These are phyloP conservation scores for Aegilops speltoides DNA, from an alignment of 176 grass and related monocot genomes.

Conservation along the genomic window DNA sequence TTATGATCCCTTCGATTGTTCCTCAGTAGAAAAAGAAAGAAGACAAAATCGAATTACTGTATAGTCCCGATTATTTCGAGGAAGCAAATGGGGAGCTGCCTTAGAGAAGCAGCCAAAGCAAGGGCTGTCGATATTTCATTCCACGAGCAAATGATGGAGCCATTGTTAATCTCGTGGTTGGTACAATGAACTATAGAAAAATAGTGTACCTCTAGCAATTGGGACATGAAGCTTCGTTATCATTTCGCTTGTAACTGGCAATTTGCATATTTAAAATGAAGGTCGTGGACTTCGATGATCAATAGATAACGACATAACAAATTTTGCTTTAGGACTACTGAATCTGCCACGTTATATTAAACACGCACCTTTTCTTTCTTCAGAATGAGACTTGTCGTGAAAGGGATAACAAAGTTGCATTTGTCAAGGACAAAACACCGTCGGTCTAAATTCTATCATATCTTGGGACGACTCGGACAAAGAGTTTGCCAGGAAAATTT, in stretches of 20 bases:
- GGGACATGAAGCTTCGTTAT: background rate
- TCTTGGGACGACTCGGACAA: background rate
- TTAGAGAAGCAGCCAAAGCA: background rate
- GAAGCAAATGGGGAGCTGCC: background rate
- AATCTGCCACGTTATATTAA: slow-evolving; percentile 9
- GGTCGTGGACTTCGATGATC: background rate
- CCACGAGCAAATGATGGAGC: background rate
- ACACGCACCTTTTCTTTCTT: background rate
- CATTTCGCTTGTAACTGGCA: slow-evolving; percentile 22
- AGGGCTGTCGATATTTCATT: background rate
- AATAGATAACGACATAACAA: background rate
- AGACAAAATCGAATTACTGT: background rate
- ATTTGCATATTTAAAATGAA: slow-evolving; percentile 24
- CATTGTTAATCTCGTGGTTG: slow-evolving; percentile 20
- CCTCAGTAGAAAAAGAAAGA: background rate
- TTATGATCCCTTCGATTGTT: background rate
- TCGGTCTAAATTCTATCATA: background rate
- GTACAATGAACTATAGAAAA: slow-evolving; percentile 13
- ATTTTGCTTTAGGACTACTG: background rate
- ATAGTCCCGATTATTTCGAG: background rate
- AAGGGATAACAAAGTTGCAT: background rate
- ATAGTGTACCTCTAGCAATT: background rate
- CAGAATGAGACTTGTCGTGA: background rate
- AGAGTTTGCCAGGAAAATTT: background rate
- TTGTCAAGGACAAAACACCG: background rate